Evolutionary conservation across 257 asterid genomes (phyloP), one percentile per base, ranked within the genome.

Genomic region (Penstemon davidsonii): DNA sequence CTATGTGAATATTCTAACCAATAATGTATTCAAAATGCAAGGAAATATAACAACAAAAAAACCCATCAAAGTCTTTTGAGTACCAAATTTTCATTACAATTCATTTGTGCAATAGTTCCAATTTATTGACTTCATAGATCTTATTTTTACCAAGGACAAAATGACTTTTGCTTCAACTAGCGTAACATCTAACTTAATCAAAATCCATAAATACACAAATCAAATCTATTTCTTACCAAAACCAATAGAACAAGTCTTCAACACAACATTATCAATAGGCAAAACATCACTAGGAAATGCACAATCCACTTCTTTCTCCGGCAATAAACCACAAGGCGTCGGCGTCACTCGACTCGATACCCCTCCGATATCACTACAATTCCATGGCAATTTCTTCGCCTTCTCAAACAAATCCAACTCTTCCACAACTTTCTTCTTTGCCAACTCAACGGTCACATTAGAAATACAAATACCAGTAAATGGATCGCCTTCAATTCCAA

Each of bases 401-500:
- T 72, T 68, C 67, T 10, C 33, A 3, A 9, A 53, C 5, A 10
- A 4, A 8, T n/a, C 36, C 47, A 10, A 15, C 33, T 25, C 5
- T 6, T 5, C 60, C 10, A 39, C 15, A 0, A 7, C 5, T 57
- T 15, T 64, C 66, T 63, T 33, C 9, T 1, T 8, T 38, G 40
- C 38, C 77, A 85, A 2, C 43, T 46, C 76, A 4, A 75, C 55
- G 0, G 76, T 75, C 18, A 78, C 81, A 45, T 90, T 80, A 0
- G 90, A 85, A 0, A 90, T 46, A 68, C 96, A 90, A 12, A 90
- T 76, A 10, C 81, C 87, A 0, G 83, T 81, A 18, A 84, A 90
- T 2, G 82, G 83, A 60, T 81, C 75, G 2, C 58, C 85, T 8
- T 71, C 4, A 5, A 86, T 81, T 33, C 97, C 96, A 0, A 73